These are phyloP conservation scores for Suillus ampliporus DNA, from an alignment of 768 basidiomycete genomes.

Conservation along the genomic window DNA sequence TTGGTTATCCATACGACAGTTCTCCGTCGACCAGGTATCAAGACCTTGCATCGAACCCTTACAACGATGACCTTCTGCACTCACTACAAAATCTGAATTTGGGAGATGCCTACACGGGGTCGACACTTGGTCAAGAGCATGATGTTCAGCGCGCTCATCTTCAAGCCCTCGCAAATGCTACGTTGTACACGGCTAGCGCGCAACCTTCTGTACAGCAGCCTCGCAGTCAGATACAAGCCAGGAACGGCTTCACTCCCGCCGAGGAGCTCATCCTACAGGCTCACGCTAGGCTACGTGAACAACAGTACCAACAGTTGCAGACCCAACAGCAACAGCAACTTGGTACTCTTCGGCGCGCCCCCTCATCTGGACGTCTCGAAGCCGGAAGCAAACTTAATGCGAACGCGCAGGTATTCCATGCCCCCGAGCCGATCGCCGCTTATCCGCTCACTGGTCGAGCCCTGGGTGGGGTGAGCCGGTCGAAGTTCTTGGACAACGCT, in stretches of 20 bases:
- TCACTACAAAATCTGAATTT: conserved; percentile 35
- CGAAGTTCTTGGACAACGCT: conserved; percentile 24
- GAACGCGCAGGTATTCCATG: conserved; percentile 15
- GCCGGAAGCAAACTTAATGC: conserved; percentile 16
- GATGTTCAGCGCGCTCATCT: conserved; percentile 27
- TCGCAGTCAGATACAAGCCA: conserved; percentile 41
- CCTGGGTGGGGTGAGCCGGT: not conserved
- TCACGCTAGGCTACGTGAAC: conserved; percentile 38
- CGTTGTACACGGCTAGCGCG: conserved; percentile 17
- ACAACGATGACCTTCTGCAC: conserved; percentile 46
- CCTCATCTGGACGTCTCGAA: conserved; percentile 2
- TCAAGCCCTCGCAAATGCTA: conserved; percentile 28
- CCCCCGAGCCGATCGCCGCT: conserved; percentile 7
- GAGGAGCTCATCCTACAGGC: conserved; percentile 72
- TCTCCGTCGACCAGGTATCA: conserved; percentile 22
- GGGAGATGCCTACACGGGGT: conserved; percentile 20
- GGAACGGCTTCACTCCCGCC: conserved; percentile 67
- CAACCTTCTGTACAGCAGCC: conserved; percentile 14
- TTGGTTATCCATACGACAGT: conserved; percentile 23
- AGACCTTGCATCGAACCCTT: conserved; percentile 37
- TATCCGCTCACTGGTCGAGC: not conserved
- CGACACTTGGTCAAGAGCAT: conserved; percentile 21
- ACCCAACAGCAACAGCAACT: conserved; percentile 11
- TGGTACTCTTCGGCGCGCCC: not conserved
- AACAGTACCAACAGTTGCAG: conserved; percentile 26